Percentiles rank a stretch among this genome's conserved stretches.
Conservation (phyloP, 176 grass and related monocot genomes). For the Triticum aestivum region IWGSC_CS_RefSeq_v2.1 NC_057796.1:372562161-372562660, state of each 20-base stretch:
- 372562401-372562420: conserved; percentile 33
- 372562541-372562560: conserved; percentile 47
- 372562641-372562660: conserved; percentile 67
- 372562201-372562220: conserved; percentile 55
- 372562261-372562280: conserved; percentile 67
- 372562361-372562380: conserved; percentile 75
- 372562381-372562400: conserved; percentile 51
- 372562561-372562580: not conserved
- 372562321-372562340: conserved; percentile 83
- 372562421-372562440: conserved; percentile 52
- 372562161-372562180: conserved; percentile 47
- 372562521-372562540: conserved; percentile 71
- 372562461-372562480: conserved; percentile 57
- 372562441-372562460: conserved; percentile 71
- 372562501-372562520: conserved; percentile 59
- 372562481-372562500: conserved; percentile 64
- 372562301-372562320: conserved; percentile 70
- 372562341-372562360: conserved; percentile 77
- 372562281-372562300: conserved; percentile 46
- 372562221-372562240: conserved; percentile 45
- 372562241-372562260: conserved; percentile 56
- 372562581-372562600: conserved; percentile 37
- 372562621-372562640: conserved; percentile 50
- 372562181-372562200: conserved; percentile 47
- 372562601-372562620: conserved; percentile 30